Conservation (phyloP, 2,329 filamentous ascomycete species). For the Gyromitra esculenta region DNA sequence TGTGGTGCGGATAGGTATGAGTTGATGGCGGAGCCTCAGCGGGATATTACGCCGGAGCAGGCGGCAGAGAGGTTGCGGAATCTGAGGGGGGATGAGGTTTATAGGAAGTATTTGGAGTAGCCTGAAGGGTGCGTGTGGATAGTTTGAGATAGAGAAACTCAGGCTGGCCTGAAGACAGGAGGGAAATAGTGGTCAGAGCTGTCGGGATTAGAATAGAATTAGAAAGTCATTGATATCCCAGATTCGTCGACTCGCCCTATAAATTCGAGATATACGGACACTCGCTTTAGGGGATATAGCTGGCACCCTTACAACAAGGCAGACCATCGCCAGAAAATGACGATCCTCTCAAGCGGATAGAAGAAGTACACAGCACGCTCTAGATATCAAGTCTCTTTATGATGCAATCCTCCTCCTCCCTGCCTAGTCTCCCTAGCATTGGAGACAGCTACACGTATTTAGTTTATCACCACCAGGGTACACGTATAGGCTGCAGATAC, state of each 20-base stretch:
- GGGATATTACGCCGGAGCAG: slow-evolving; percentile 97
- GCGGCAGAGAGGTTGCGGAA: slow-evolving; percentile 79
- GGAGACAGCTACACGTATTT: too few species aligned
- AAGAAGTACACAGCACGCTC: too few species aligned
- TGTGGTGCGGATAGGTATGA: slow-evolving; percentile 70
- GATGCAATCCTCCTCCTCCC: too few species aligned
- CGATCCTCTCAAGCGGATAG: too few species aligned
- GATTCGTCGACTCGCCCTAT: too few species aligned
- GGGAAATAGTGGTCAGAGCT: not conserved
- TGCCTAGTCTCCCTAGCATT: too few species aligned
- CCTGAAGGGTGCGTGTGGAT: not conserved
- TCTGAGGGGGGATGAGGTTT: slow-evolving; percentile 79
- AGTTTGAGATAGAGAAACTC: not conserved
- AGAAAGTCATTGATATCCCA: not conserved
- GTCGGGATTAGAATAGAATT: not conserved
- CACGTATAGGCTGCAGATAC: too few species aligned
- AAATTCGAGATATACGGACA: not conserved
- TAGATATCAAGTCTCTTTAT: too few species aligned
- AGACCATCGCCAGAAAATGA: too few species aligned
- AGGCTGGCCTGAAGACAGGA: not conserved
- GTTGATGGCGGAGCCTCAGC: slow-evolving; percentile 95
- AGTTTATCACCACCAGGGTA: too few species aligned
- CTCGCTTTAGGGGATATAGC: too few species aligned
- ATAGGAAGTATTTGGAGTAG: slow-evolving; percentile 71
- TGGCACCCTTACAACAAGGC: too few species aligned